phyloP scores from a whole-genome alignment of 2,329 filamentous ascomycete species.

The Parastagonospora nodorum region DNA sequence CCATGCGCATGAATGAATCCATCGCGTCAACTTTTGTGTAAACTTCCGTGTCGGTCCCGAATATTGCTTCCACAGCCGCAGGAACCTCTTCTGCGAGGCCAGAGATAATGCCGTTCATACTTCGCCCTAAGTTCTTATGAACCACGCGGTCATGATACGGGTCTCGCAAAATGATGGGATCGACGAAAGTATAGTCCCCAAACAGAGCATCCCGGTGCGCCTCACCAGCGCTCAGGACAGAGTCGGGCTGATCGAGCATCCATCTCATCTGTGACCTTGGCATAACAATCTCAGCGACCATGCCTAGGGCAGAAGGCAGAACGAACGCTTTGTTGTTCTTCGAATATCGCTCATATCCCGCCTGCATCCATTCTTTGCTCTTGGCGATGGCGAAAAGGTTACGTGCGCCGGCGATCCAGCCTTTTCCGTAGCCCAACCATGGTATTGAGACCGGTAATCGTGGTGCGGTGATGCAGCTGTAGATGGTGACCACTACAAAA shows the following conservation, averaged over 20 bases:
- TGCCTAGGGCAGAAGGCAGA: slow-evolving; percentile 29
- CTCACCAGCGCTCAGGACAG: slow-evolving; percentile 42
- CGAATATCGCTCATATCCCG: slow-evolving; percentile 31
- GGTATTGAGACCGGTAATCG: slow-evolving; percentile 23
- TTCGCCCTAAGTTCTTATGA: slow-evolving; percentile 48
- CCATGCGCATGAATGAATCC: slow-evolving; percentile 44
- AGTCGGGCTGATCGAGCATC: slow-evolving; percentile 52
- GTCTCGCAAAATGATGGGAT: slow-evolving; percentile 41
- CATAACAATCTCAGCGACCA: slow-evolving; percentile 38
- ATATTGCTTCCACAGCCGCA: slow-evolving; percentile 39
- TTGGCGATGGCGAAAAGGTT: slow-evolving; percentile 26
- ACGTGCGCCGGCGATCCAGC: slow-evolving; percentile 21
- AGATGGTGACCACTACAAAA: slow-evolving; percentile 13
- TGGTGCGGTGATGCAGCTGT: slow-evolving; percentile 18
- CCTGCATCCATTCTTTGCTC: slow-evolving; percentile 27
- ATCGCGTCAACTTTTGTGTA: slow-evolving; percentile 47
- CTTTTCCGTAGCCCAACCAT: slow-evolving; percentile 33
- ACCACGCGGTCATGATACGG: slow-evolving; percentile 51
- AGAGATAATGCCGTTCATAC: slow-evolving; percentile 45
- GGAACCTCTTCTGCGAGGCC: slow-evolving; percentile 48
- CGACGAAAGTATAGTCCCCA: slow-evolving; percentile 47
- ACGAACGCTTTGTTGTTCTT: slow-evolving; percentile 32
- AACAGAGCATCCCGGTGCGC: slow-evolving; percentile 48
- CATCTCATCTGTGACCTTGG: slow-evolving; percentile 44
- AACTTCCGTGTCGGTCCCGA: slow-evolving; percentile 42